Conservation (phyloP, 1,284 basidiomycete genomes). For the Mycosarcoma mackinlayi region DNA sequence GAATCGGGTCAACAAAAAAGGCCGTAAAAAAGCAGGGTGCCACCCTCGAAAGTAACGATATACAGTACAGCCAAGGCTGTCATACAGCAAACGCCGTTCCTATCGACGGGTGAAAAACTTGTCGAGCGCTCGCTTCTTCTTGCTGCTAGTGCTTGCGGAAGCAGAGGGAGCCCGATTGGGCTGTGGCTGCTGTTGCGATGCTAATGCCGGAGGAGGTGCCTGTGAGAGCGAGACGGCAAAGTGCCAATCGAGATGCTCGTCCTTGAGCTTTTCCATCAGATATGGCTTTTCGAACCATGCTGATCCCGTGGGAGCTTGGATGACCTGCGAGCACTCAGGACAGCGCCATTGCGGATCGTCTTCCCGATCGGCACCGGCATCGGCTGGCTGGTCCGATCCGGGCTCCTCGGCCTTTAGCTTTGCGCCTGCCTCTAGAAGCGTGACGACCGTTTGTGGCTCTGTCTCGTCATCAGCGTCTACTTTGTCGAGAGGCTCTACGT, state of each 20-base stretch:
- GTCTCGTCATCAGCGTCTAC: not conserved
- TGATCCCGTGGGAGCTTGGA: constrained; percentile 26
- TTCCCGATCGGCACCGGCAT: too few species aligned
- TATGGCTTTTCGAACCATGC: constrained; percentile 46
- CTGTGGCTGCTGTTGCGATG: too few species aligned
- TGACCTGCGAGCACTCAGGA: constrained; percentile 42
- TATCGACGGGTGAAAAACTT: constrained; percentile 37
- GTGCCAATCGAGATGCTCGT: constrained; percentile 62
- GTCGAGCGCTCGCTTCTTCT: constrained; percentile 37
- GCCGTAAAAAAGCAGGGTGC: constrained; percentile 33
- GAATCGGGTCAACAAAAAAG: constrained; percentile 1
- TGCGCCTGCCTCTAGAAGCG: not conserved
- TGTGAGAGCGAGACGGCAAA: constrained; percentile 56
- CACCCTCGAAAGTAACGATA: constrained; percentile 28
- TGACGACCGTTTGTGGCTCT: not conserved
- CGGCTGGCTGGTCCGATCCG: not conserved
- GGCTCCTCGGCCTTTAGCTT: not conserved
- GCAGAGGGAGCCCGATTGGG: too few species aligned
- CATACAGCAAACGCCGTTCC: too few species aligned
- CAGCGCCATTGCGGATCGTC: constrained; percentile 47
- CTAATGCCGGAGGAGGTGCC: constrained; percentile 16
- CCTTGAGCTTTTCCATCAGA: constrained; percentile 37
- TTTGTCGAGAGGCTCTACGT: not conserved
- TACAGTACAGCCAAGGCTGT: too few species aligned
- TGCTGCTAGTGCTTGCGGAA: constrained; percentile 10